Evolutionary conservation across 257 asterid species (phyloP), one percentile per base, ranked within the genome.

Genomic region (Coffea eugenioides): DNA sequence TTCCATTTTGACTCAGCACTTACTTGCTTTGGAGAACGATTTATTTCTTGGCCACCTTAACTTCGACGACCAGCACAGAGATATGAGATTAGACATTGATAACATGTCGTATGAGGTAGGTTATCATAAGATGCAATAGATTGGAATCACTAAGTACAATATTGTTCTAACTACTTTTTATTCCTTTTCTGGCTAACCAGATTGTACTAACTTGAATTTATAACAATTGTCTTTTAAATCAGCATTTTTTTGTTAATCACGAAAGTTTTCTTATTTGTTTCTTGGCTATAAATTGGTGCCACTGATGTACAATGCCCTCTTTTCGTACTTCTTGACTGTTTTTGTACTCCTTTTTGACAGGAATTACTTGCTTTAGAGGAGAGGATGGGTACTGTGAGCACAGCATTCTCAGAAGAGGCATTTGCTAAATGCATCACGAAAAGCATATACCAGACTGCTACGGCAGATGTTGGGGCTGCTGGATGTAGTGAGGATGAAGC

Each of bases 301-400:
- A 39, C 8, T 41, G 4, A 34, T 67, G 41, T 25, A 27, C 15
- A 41, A 27, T 51, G 31, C 45, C 61, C 25, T 11, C 27, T 45
- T 12, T 20, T 57, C 5, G 59, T 41, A 71, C 43, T 49, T 34
- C 18, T 51, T 74, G 68, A 54, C 31, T 18, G 20, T 54, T 27
- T 27, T 0, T 27, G 27, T 27, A 27, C 27, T 27, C 27, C 27
- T 27, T 46, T 23, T 73, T 27, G 71, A 81, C 91, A 95, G 99
- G 99, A 95, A 81, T 85, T 95, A 83, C 88, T 95, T 83, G 97
- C 96, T 83, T 88, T 95, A 41, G 99, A 88, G 87, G 99, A 95
- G 76, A 90, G 90, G 80, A 95, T 95, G 95, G 99, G 99, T 69
- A 86, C 90, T 1, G 99, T 95, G 71, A 93, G 98, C 86, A 95